Evolutionary conservation across 1,284 basidiomycete genomes (phyloP).

Genomic region (Pterulicium gracile): DNA sequence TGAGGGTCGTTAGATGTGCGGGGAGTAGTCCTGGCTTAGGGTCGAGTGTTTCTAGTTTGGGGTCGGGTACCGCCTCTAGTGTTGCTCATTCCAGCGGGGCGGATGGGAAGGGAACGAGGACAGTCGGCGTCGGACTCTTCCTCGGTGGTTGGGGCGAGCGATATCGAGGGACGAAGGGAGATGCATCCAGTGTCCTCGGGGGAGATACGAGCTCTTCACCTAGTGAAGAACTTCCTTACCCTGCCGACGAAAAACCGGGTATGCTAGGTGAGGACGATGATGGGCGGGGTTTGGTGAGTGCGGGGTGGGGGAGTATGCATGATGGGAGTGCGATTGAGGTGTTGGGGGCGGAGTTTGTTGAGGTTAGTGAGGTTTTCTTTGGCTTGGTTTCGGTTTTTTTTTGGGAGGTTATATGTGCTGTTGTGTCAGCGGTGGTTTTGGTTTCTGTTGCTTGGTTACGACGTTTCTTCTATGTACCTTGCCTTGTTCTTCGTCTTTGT

Average conservation of each 20-base stretch:
- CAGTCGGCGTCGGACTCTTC: neutral
- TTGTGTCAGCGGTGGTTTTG: too few relatives aligned
- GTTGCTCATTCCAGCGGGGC: too few relatives aligned
- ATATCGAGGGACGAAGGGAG: slow-evolving; percentile 15
- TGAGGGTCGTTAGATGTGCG: slow-evolving; percentile 38
- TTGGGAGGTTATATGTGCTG: too few relatives aligned
- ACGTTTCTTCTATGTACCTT: neutral
- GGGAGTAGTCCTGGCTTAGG: slow-evolving; percentile 19
- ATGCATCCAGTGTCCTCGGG: slow-evolving; percentile 2
- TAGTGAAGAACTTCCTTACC: slow-evolving; percentile 12
- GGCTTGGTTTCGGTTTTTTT: slow-evolving; percentile 4
- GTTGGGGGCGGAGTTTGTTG: slow-evolving; percentile 45
- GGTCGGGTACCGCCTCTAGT: too few relatives aligned
- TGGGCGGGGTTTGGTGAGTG: slow-evolving; percentile 49
- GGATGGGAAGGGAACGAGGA: neutral
- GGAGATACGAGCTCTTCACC: slow-evolving; percentile 4
- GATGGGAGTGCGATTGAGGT: slow-evolving; percentile 68
- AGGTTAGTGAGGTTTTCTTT: slow-evolving; percentile 30
- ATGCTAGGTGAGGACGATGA: slow-evolving; percentile 47
- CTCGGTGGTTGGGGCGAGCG: slow-evolving; percentile 37
- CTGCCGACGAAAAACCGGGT: slow-evolving; percentile 18
- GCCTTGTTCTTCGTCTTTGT: neutral
- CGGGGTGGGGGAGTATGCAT: slow-evolving; percentile 64
- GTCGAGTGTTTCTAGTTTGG: too few relatives aligned
- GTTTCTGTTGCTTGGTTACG: too few relatives aligned